Base-by-base conservation (phyloP, 148 eudicot species). In the Camellia granthamiana region DNA sequence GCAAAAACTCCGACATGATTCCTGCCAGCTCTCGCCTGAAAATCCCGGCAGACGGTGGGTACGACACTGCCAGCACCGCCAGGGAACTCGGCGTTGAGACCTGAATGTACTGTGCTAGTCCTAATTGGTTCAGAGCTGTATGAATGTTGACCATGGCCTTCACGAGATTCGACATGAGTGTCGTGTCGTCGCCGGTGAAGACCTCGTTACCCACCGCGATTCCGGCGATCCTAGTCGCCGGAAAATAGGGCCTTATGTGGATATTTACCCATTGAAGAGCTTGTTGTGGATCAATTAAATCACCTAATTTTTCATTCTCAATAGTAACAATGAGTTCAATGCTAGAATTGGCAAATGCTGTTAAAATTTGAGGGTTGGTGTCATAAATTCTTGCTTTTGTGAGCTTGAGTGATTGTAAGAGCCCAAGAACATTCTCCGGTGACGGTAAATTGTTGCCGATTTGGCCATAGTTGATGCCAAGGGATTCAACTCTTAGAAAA, bases 121-220 rank as follows among this genome's bases (percentile, higher is more conserved):
- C 91, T 5, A 90, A 72, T 30, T 85, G 88, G 13, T 60, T 76
- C 0, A 94, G 80, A 0, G 94, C 97, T 0, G 80, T 42, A 15
- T 90, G 92, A 13, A 94, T 82, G 71, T 81, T 83, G n/a, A 86
- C 77, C 93, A 94, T 94, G 7, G 97, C 94, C 1, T 93, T 93
- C 42, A 94, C 93, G 2, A 90, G 84, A 47, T 89, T 65, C 18
- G 82, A 6, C 3, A 88, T 74, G 2, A 91, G 72, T 0, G 90
- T 69, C 41, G 84, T 86, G 84, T 89, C 92, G 7, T 78, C 89
- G 13, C 89, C 97, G 9, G 97, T 88, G 81, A 83, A 88, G 3
- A 92, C 86, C 77, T 94, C 98, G 63, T 94, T 94, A 0, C 98
- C 98, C 4, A 92, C 97, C 0, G 93, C 90, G 42, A 94, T 94